phyloP scores from a whole-genome alignment of 2,329 filamentous ascomycete genomes.

The Exophiala spinifera region DNA sequence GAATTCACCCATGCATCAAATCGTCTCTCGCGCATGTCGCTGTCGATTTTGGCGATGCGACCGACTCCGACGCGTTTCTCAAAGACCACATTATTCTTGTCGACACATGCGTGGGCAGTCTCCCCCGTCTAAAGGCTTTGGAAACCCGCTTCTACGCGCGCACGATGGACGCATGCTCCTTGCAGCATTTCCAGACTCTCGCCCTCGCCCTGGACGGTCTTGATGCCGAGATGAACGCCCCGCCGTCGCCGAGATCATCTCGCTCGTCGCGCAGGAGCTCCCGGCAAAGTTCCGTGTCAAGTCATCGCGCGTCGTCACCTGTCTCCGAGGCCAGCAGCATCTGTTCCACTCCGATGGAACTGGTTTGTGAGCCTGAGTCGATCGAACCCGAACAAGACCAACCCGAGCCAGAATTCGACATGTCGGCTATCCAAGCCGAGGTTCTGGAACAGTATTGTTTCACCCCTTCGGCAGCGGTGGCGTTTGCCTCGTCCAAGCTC shows the following conservation, averaged over 20 bases:
- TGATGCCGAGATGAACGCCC: constrained; percentile 24
- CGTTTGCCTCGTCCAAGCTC: constrained; percentile 20
- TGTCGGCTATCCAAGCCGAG: constrained; percentile 20
- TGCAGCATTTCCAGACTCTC: constrained; percentile 21
- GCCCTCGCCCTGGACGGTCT: constrained; percentile 22
- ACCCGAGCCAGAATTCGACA: constrained; percentile 15
- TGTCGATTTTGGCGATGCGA: constrained; percentile 24
- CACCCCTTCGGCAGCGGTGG: constrained; percentile 20
- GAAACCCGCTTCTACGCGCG: constrained; percentile 26
- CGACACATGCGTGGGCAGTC: constrained; percentile 20
- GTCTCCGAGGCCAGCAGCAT: not conserved
- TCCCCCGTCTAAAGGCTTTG: constrained; percentile 19
- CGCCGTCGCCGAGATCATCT: constrained; percentile 19
- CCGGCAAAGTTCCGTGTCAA: constrained; percentile 12
- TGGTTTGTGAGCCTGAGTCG: not conserved
- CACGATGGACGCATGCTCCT: constrained; percentile 17
- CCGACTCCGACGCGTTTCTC: constrained; percentile 19
- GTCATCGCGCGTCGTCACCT: constrained; percentile 4
- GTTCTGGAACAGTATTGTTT: constrained; percentile 24
- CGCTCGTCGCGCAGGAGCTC: constrained; percentile 19
- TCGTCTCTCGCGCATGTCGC: constrained; percentile 19
- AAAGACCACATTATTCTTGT: constrained; percentile 25
- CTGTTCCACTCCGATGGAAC: not conserved
- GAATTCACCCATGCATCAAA: constrained; percentile 21
- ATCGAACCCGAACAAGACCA: not conserved